Base-by-base conservation (phyloP, 1,284 basidiomycete species). In the Inonotus hispidus region DNA sequence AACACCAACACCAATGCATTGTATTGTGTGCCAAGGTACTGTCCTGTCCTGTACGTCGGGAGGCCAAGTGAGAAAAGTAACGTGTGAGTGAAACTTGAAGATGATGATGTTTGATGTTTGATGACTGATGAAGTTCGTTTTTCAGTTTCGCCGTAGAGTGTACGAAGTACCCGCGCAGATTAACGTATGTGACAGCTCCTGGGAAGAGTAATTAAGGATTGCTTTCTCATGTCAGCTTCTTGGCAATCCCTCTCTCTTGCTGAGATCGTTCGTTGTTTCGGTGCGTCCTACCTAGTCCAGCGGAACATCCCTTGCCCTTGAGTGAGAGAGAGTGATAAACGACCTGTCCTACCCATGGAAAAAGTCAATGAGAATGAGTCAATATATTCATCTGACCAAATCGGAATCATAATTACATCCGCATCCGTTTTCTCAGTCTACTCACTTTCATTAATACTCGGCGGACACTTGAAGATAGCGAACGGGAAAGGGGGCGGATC, bases 101-200 rank as follows among this genome's bases (percentile, higher is more conserved):
- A 35, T 8, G 52, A 16, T n/a, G 4, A 53, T 8, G 32, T 4
- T 32, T 32, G 32, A 32, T 53, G 52, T 35, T 8, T 2, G n/a
- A n/a, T n/a, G n/a, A n/a, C n/a, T n/a, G n/a, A n/a, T n/a, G n/a
- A n/a, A n/a, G n/a, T 38, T 47, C 56, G 39, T 43, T 37, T 19
- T 14, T n/a, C n/a, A 43, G 55, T 61, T 61, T 61, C 60, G 37
- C 60, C 60, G 60, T 39, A 50, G 37, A 43, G 50, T 16, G 19
- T 16, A 52, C 60, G 60, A 61, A 61, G 56, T 61, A 61, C 60
- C 60, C 60, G 56, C 60, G 60, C 56, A 61, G 56, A 58, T 58
- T 23, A 49, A 41, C 45, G 37, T 56, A 39, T 56, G 25, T 35
- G 50, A 52, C 27, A 27, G 16, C 19, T 52, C n/a, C n/a, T n/a